These are phyloP conservation scores for Phanerochaete sordida DNA, from an alignment of 768 basidiomycete genomes.

Conservation along the genomic window DNA sequence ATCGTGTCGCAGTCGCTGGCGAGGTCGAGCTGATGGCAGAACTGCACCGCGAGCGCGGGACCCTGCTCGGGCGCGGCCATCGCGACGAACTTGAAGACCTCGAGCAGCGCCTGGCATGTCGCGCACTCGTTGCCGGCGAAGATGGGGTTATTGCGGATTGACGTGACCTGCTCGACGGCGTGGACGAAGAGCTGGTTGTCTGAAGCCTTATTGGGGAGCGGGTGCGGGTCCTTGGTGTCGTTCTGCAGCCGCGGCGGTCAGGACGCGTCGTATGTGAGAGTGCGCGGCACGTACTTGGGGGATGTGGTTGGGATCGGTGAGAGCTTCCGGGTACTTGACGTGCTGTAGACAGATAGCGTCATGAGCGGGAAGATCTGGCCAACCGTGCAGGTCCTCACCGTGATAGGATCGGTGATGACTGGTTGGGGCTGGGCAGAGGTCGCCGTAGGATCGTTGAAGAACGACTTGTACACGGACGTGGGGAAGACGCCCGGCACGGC, in stretches of 20 bases:
- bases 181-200: constrained; percentile 42
- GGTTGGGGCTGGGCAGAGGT: constrained; percentile 74
- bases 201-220: constrained; percentile 55
- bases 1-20: constrained; percentile 40
- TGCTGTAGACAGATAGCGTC: constrained; percentile 35
- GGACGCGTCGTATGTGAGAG: background rate
- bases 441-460: constrained; percentile 71
- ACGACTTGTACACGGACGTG: constrained; percentile 57
- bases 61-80: constrained; percentile 60
- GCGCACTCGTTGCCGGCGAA: constrained; percentile 55
- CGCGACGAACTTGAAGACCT: constrained; percentile 63
- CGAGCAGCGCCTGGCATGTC: constrained; percentile 56
- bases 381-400: constrained; percentile 33
- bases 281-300: constrained; percentile 34
- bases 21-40: constrained; percentile 62
- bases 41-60: constrained; percentile 48
- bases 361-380: background rate
- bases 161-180: constrained; percentile 54
- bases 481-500: constrained; percentile 64
- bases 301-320: constrained; percentile 62
- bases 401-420: constrained; percentile 70
- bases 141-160: constrained; percentile 49
- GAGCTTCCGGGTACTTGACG: constrained; percentile 49
- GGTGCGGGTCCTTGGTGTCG: constrained; percentile 61
- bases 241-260: constrained; percentile 27